Percentiles rank a stretch among this genome's conserved stretches.
Evolutionary conservation across 768 basidiomycete species (phyloP).

Genomic region (Dacryopinax primogenitus): DNA sequence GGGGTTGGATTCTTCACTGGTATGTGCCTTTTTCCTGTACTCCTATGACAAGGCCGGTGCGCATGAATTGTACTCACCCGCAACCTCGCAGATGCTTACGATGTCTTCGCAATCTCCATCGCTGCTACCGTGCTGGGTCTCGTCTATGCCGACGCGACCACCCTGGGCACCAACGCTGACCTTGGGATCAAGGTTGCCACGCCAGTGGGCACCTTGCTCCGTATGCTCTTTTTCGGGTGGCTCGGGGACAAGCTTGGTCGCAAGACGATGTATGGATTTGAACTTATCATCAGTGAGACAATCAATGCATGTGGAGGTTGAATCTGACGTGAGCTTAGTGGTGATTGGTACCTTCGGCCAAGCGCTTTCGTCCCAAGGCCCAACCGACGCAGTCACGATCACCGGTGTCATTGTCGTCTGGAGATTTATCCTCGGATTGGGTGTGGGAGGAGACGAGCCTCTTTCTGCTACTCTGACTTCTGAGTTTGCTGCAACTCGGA

Average conservation of each 20-base stretch:
- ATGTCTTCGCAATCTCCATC: conserved; percentile 26
- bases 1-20: conserved; percentile 16
- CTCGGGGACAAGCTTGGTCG: conserved; percentile 28
- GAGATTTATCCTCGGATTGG: conserved; percentile 19
- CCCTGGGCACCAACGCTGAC: conserved; percentile 18
- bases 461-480: conserved; percentile 18
- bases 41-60: neutral
- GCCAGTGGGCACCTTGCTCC: conserved; percentile 28
- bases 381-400: conserved; percentile 12
- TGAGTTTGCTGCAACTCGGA: conserved; percentile 19
- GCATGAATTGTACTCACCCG: neutral
- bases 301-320: too few relatives aligned
- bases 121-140: conserved; percentile 16
- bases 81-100: conserved; percentile 20
- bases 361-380: conserved; percentile 25
- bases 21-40: neutral
- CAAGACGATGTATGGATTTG: conserved; percentile 35
- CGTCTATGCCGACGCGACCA: conserved; percentile 11
- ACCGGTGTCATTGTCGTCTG: conserved; percentile 18
- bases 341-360: conserved; percentile 28
- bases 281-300: conserved; percentile 20
- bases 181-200: conserved; percentile 29
- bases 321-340: conserved; percentile 22
- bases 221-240: conserved; percentile 28
- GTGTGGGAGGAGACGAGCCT: conserved; percentile 18